phyloP scores from a whole-genome alignment of 768 basidiomycete species.

The Phaeolepiota aurea region DNA sequence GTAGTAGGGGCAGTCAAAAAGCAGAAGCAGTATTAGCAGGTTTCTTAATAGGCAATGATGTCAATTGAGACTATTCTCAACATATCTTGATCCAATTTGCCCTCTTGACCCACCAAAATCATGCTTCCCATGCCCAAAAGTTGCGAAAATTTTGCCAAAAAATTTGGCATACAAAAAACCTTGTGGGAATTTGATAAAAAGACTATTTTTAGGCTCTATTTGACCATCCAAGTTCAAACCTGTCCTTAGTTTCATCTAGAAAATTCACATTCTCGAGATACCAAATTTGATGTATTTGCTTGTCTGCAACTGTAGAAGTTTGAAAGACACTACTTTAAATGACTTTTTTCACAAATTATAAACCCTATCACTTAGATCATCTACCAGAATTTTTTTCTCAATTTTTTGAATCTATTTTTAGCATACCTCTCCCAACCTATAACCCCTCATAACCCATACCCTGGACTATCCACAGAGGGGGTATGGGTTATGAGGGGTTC shows the following conservation, averaged over 20 bases:
- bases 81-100: neutral
- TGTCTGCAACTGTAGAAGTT: conserved; percentile 7
- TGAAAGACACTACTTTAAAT: neutral
- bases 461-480: neutral
- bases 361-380: neutral
- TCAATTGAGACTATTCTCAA: neutral
- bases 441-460: too few relatives aligned
- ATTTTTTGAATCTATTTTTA: too few relatives aligned
- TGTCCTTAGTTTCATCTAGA: conserved; percentile 2
- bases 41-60: conserved; percentile 17
- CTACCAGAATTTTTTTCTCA: too few relatives aligned
- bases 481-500: neutral
- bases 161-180: neutral
- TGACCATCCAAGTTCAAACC: conserved; percentile 1
- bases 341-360: neutral
- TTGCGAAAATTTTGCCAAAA: neutral
- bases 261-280: conserved; percentile 3
- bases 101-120: neutral
- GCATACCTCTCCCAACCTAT: too few relatives aligned
- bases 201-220: neutral
- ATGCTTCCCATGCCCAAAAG: neutral
- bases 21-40: conserved; percentile 19
- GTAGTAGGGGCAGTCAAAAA: conserved; percentile 26
- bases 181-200: neutral
- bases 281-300: conserved; percentile 3